A percentile compares a stretch with the other conserved stretches of the same genome.
Evolutionary conservation across 352 stramenopile species (phyloP).

Genomic region (Phytopythium ostracodes): DNA sequence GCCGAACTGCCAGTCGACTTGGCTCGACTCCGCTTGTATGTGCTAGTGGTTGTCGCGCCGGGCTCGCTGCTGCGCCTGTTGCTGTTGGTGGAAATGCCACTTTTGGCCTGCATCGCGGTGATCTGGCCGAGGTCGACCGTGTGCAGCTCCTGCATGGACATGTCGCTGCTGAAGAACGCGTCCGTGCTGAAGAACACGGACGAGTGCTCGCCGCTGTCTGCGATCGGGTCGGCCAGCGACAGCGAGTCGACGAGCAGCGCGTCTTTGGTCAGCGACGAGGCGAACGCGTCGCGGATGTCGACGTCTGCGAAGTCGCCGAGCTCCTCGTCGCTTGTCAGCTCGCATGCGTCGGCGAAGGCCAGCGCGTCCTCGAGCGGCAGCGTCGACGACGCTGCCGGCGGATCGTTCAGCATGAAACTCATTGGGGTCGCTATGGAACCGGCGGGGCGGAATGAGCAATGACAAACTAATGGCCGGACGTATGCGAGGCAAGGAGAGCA

Average conservation of each 20-base stretch:
- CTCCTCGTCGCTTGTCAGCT: conserved; percentile 25
- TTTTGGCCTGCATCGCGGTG: not conserved
- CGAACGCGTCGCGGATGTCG: conserved; percentile 17
- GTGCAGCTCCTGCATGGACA: conserved; percentile 19
- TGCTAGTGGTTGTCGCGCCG: conserved; percentile 8
- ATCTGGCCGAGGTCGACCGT: conserved; percentile 12
- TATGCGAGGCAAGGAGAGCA: not conserved
- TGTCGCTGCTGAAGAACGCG: conserved; percentile 9
- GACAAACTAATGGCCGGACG: not conserved
- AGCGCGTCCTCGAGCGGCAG: conserved; percentile 31
- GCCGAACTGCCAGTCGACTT: conserved; percentile 10
- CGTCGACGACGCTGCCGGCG: not conserved
- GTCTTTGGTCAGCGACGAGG: conserved; percentile 12
- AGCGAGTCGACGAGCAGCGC: conserved; percentile 1
- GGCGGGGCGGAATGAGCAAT: not conserved
- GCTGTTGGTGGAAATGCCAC: not conserved
- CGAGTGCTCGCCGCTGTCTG: not conserved
- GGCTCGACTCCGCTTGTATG: conserved; percentile 18
- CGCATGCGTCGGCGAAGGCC: conserved; percentile 39
- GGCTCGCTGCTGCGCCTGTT: conserved; percentile 6
- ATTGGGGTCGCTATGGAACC: not conserved
- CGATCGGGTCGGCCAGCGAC: not conserved
- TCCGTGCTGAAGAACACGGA: not conserved
- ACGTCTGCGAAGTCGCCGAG: conserved; percentile 12
- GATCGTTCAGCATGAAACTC: not conserved